Conservation (phyloP, 176 grass and related monocot genomes). For the Triticum urartu region DNA sequence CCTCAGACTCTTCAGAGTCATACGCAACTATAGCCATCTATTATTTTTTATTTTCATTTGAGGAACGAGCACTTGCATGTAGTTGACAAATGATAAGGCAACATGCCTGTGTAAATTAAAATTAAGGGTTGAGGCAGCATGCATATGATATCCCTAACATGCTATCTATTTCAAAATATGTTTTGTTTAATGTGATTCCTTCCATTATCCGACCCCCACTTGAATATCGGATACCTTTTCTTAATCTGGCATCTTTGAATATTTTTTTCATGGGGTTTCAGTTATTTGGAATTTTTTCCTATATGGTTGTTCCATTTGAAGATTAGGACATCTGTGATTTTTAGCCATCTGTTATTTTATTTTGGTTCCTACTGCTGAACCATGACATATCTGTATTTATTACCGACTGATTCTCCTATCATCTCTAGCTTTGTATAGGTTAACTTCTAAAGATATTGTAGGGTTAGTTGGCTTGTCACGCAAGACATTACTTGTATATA, state of each 20-base stretch:
- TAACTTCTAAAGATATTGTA: no score
- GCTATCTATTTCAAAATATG: background rate
- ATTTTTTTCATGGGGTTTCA: background rate
- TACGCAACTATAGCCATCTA: background rate
- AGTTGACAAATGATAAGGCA: background rate
- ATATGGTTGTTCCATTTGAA: background rate
- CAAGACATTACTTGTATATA: no score
- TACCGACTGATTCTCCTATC: no score
- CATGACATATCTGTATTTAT: no score
- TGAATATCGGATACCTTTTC: background rate
- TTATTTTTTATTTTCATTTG: background rate
- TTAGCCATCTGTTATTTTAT: no score
- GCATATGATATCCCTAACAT: background rate
- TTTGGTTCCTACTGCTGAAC: no score
- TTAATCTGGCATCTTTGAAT: background rate
- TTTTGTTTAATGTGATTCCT: background rate
- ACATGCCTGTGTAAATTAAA: background rate
- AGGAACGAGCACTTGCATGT: background rate
- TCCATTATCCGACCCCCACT: slow-evolving; percentile 2
- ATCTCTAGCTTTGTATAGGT: no score
- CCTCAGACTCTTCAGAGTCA: slow-evolving; percentile 24
- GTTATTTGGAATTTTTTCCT: background rate
- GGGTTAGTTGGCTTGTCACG: no score
- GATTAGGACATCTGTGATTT: no score
- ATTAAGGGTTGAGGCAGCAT: background rate